phyloP scores from a whole-genome alignment of 345 rosid genomes.

The Aquilaria yunnanensis region DNA sequence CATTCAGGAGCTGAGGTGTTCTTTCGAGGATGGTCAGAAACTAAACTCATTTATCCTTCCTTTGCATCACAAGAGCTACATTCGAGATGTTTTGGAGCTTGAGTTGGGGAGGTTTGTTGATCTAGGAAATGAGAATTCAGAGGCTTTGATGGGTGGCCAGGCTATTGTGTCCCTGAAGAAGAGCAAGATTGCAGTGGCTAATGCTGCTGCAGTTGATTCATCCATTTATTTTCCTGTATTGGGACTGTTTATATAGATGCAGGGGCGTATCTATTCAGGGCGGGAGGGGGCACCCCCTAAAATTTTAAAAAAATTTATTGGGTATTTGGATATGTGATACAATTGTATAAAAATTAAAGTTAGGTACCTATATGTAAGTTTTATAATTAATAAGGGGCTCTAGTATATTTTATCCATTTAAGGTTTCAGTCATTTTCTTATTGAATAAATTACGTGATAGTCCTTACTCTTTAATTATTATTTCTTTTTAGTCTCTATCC shows the following conservation, averaged over 20 bases:
- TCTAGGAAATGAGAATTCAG: slow-evolving; percentile 22
- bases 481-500: too few relatives aligned
- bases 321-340: too few relatives aligned
- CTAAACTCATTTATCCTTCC: slow-evolving; percentile 60
- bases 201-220: slow-evolving; percentile 35
- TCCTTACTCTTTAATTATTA: too few relatives aligned
- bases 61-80: slow-evolving; percentile 51
- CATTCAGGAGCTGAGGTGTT: slow-evolving; percentile 33
- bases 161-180: slow-evolving; percentile 23
- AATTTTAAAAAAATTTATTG: too few relatives aligned
- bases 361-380: too few relatives aligned
- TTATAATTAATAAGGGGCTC: too few relatives aligned
- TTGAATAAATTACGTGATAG: too few relatives aligned
- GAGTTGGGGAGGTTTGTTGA: slow-evolving; percentile 45
- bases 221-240: slow-evolving; percentile 62
- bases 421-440: too few relatives aligned
- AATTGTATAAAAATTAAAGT: too few relatives aligned
- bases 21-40: slow-evolving; percentile 37
- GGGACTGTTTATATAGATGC: slow-evolving; percentile 82
- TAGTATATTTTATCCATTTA: too few relatives aligned
- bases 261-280: too few relatives aligned
- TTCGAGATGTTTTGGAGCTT: slow-evolving; percentile 29
- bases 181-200: slow-evolving; percentile 27
- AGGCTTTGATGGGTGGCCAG: slow-evolving; percentile 21
- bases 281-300: too few relatives aligned